phyloP scores from a whole-genome alignment of 495 filamentous ascomycete genomes.

The Neurospora sp. region DNA sequence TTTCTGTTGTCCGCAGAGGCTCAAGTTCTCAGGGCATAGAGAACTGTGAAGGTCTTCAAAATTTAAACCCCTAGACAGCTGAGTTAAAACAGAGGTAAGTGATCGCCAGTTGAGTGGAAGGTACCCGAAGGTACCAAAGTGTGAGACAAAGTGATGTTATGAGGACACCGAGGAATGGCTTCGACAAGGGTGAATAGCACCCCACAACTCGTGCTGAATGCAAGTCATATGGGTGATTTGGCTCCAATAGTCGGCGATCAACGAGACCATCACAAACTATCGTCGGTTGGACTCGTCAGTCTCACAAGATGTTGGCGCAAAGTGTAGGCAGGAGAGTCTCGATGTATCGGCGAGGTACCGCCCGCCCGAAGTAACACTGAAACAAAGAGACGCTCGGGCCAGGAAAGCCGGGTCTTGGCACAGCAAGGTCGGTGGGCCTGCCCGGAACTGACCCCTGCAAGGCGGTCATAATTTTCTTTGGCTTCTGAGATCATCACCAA shows the following conservation, averaged over 20 bases:
- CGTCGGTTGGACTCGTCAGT: neutral
- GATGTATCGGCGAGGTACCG: neutral
- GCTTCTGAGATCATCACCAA: conserved; percentile 13
- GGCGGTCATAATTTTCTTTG: conserved; percentile 10
- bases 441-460: conserved; percentile 2
- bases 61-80: neutral
- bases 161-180: neutral
- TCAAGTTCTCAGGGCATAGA: neutral
- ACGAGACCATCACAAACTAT: neutral
- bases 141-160: neutral
- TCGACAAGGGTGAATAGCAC: neutral
- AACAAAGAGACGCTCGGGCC: neutral
- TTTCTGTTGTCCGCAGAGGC: neutral
- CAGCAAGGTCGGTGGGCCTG: neutral
- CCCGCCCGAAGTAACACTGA: neutral
- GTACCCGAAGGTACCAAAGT: neutral
- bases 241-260: neutral
- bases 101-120: neutral
- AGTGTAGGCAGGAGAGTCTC: neutral
- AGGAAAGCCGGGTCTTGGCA: neutral
- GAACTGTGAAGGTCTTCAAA: neutral
- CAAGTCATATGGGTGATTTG: neutral
- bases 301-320: neutral
- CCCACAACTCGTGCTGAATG: neutral
- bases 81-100: neutral